Conservation (phyloP, 306 rosid genomes). For the Calophaca sinica region DNA sequence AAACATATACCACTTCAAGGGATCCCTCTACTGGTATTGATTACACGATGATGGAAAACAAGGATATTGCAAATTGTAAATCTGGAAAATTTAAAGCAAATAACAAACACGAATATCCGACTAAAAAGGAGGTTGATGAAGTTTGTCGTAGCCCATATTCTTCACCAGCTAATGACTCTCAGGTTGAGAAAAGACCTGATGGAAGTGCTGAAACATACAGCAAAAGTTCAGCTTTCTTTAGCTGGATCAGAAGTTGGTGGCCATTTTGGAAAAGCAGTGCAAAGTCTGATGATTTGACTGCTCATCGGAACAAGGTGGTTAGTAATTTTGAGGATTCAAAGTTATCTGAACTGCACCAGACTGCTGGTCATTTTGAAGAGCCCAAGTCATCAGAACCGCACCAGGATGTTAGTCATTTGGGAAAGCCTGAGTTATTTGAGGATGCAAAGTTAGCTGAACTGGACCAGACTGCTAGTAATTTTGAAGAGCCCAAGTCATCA, state of each 20-base stretch:
- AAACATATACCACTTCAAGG: slow-evolving; percentile 43
- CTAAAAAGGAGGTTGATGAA: slow-evolving; percentile 51
- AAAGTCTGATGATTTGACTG: slow-evolving; percentile 44
- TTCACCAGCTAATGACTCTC: slow-evolving; percentile 43
- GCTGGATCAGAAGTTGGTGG: slow-evolving; percentile 55
- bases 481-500: slow-evolving; percentile 44
- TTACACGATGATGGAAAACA: slow-evolving; percentile 22
- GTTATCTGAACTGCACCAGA: slow-evolving; percentile 51
- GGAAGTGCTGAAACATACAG: slow-evolving; percentile 43
- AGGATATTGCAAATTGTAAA: slow-evolving; percentile 19
- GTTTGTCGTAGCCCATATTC: slow-evolving; percentile 44
- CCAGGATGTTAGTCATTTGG: slow-evolving; percentile 39
- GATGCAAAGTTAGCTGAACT: neutral
- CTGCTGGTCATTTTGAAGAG: slow-evolving; percentile 34
- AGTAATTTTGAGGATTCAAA: slow-evolving; percentile 45
- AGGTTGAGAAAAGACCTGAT: slow-evolving; percentile 44
- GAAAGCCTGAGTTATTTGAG: slow-evolving; percentile 45
- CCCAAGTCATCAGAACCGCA: slow-evolving; percentile 48
- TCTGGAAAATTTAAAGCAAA: slow-evolving; percentile 46
- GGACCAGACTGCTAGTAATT: slow-evolving; percentile 39
- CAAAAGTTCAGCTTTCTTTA: slow-evolving; percentile 51
- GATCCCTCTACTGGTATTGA: slow-evolving; percentile 47
- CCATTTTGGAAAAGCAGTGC: slow-evolving; percentile 52
- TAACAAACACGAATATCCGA: slow-evolving; percentile 43
- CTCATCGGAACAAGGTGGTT: slow-evolving; percentile 40